Percentiles rank a stretch among this genome's conserved stretches.
phyloP scores from a whole-genome alignment of 495 filamentous ascomycete species.

The Cercophora sp. region DNA sequence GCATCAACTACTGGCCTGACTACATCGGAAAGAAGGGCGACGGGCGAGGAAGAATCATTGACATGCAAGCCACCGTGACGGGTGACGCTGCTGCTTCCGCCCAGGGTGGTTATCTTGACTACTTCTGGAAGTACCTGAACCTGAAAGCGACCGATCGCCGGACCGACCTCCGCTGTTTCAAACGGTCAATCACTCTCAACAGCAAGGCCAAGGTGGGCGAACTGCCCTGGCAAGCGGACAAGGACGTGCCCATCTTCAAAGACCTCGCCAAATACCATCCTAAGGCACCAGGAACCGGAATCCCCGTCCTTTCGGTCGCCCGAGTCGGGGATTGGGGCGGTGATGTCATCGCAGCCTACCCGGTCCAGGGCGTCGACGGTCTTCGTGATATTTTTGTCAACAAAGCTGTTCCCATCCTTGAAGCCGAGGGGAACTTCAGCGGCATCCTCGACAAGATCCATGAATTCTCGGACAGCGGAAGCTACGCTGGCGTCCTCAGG shows the following conservation, averaged over 20 bases:
- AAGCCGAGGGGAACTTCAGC: neutral
- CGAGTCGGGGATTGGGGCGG: neutral
- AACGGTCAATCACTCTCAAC: neutral
- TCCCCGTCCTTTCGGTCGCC: neutral
- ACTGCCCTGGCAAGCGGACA: neutral
- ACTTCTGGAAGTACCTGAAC: neutral
- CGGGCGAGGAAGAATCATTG: neutral
- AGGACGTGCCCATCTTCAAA: neutral
- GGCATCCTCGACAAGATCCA: neutral
- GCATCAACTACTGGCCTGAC: constrained; percentile 1
- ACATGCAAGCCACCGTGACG: neutral
- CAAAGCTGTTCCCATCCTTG: neutral
- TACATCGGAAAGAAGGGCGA: neutral
- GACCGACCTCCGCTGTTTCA: neutral
- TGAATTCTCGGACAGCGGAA: neutral
- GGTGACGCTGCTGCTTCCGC: neutral
- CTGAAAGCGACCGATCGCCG: neutral
- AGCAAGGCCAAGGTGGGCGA: neutral
- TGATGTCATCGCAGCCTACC: neutral
- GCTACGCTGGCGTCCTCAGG: neutral
- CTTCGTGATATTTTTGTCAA: neutral
- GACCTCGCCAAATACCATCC: neutral
- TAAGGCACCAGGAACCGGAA: neutral
- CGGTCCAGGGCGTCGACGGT: neutral
- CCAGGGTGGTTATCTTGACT: neutral